Base-by-base conservation (phyloP, 345 rosid genomes). In the Eucalyptus guilfoylei region DNA sequence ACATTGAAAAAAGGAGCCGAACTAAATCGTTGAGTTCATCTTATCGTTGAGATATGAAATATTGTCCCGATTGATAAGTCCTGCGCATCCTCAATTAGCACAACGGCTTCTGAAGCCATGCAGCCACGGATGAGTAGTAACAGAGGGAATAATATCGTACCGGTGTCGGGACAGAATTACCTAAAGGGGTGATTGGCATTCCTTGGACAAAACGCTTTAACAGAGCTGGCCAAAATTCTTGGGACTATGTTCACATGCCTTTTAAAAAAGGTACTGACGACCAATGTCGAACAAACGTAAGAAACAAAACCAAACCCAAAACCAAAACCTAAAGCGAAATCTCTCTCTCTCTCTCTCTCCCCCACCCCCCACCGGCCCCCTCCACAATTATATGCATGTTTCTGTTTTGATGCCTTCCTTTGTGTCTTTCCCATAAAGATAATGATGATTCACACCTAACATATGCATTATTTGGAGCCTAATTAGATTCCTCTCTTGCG, bases 1-100 rank as follows among this genome's bases (percentile, higher is more conserved):
- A 69, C 19, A 17, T 1, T n/a, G 4, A 0, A 69, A 37, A 72
- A 19, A 2, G 1, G 8, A 19, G 8, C 45, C 8, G 3, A 72
- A 10, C 14, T 37, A 37, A 34, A 37, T 3, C 28, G 2, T 34
- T 37, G 23, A 37, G 45, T 6, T 19, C 14, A 21, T 72, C 6
- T 72, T 19, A 19, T 4, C 28, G 2, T 76, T 40, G 23, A 6
- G 44, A 40, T 12, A 76, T 6, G 26, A 40, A 76, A 13, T 21
- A 11, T 76, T 11, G 15, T 14, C 83, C 3, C 2, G 30, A 76
- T 40, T 21, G 30, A 40, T 37, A 40, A 40, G 15, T 40, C 28
- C 4, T 24, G 9, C 9, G 15, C 15, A 21, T 40, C 47, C 14
- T 76, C 13, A 21, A 76, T 76, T 37, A 37, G 47, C 8, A 26